phyloP scores from a whole-genome alignment of 2,329 filamentous ascomycete species.

The Penicillium oxalicum region DNA sequence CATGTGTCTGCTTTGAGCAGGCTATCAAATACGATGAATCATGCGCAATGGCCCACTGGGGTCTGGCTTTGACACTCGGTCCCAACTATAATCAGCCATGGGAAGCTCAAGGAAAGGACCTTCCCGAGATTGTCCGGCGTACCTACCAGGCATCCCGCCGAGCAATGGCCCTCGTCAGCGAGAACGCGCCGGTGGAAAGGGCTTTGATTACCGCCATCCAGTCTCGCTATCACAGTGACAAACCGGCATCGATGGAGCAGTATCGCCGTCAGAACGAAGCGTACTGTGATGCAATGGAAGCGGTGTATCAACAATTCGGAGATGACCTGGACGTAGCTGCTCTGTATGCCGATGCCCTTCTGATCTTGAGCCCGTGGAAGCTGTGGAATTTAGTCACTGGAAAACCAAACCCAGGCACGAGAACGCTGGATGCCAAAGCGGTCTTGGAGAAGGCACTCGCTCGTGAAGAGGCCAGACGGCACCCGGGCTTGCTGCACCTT shows the following conservation, averaged over 20 bases:
- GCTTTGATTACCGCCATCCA: constrained; percentile 60
- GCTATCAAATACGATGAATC: constrained; percentile 29
- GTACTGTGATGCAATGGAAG: constrained; percentile 58
- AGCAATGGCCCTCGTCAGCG: constrained; percentile 37
- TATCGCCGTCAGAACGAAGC: constrained; percentile 51
- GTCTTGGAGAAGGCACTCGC: constrained; percentile 56
- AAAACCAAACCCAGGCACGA: constrained; percentile 49
- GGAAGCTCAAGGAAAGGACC: constrained; percentile 63
- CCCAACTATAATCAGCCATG: constrained; percentile 79
- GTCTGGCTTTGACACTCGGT: constrained; percentile 58
- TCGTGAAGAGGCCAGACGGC: constrained; percentile 45
- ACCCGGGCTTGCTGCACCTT: constrained; percentile 67
- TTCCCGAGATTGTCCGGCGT: constrained; percentile 43
- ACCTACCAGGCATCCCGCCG: constrained; percentile 43
- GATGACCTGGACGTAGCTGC: constrained; percentile 59
- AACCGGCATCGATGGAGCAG: constrained; percentile 40
- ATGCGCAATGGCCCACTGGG: constrained; percentile 40
- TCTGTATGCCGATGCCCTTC: constrained; percentile 59
- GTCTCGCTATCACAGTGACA: constrained; percentile 54
- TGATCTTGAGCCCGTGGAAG: constrained; percentile 61
- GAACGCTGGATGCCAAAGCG: constrained; percentile 53
- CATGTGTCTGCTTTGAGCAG: constrained; percentile 32
- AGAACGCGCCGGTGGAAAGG: constrained; percentile 49
- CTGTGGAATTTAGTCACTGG: constrained; percentile 59
- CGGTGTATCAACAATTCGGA: constrained; percentile 48